A percentile compares a stretch with the other conserved stretches of the same genome.
These are phyloP conservation scores for Fragaria nilgerrensis DNA, from an alignment of 306 rosid genomes.

Conservation along the genomic window DNA sequence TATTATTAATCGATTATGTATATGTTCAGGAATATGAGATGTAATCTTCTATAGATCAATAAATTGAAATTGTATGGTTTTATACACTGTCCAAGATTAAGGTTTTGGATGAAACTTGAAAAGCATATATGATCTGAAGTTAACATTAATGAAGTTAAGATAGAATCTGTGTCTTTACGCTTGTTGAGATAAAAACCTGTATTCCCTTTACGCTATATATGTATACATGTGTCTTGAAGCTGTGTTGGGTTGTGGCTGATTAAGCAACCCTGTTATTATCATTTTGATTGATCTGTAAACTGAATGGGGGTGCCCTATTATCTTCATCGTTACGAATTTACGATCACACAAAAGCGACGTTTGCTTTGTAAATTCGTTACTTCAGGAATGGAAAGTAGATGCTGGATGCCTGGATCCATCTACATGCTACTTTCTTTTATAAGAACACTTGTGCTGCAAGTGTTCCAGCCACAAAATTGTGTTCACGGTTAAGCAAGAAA, in stretches of 20 bases:
- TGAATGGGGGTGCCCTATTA: no score
- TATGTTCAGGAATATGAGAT: neutral
- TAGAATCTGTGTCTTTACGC: no score
- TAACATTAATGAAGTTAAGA: no score
- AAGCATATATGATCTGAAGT: neutral
- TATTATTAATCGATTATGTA: neutral
- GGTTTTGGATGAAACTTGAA: neutral
- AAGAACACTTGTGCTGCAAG: neutral
- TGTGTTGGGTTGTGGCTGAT: no score
- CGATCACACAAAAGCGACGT: no score
- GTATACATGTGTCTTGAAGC: no score
- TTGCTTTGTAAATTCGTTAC: neutral
- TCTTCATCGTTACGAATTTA: no score
- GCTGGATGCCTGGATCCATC: neutral
- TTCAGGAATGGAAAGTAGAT: neutral
- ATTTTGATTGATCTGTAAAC: no score
- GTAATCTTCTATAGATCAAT: neutral
- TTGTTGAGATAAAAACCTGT: neutral
- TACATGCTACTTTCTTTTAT: neutral
- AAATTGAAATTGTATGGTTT: neutral
- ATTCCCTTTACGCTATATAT: no score
- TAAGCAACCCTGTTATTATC: no score
- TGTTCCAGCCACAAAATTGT: neutral
- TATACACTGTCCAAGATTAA: neutral
- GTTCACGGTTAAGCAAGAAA: neutral